Conservation (phyloP, 73 alveolate genomes). For the Paramecium caudatum region DNA sequence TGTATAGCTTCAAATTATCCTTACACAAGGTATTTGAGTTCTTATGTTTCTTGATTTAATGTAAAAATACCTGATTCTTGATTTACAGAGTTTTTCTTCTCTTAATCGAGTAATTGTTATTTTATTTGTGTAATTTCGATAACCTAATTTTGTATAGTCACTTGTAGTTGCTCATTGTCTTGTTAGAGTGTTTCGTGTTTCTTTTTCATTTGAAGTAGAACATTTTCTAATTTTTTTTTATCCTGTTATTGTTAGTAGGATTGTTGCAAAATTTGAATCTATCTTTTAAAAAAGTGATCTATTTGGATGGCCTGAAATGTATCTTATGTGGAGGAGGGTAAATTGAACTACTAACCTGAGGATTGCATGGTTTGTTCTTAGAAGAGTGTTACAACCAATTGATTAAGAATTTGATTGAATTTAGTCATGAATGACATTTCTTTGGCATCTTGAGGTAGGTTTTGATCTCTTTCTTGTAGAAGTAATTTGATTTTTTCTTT, state of each 20-base stretch:
- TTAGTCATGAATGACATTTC: slow-evolving; percentile 51
- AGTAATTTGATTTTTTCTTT: slow-evolving; percentile 50
- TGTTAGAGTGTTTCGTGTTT: slow-evolving; percentile 4
- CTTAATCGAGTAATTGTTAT: not conserved
- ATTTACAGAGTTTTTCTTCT: not conserved
- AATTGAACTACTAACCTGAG: not conserved
- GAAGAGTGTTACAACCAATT: slow-evolving; percentile 26
- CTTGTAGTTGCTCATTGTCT: slow-evolving; percentile 14
- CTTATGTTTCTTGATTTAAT: not conserved
- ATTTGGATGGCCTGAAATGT: slow-evolving; percentile 41
- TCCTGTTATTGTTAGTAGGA: slow-evolving; percentile 16
- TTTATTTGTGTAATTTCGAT: not conserved
- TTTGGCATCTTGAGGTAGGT: slow-evolving; percentile 30
- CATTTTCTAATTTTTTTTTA: slow-evolving; percentile 36
- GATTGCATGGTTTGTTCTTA: slow-evolving; percentile 1
- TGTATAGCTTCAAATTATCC: slow-evolving; percentile 65
- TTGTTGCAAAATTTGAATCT: slow-evolving; percentile 26
- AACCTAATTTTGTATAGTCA: not conserved
- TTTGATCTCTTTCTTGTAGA: slow-evolving; percentile 48
- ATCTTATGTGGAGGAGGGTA: slow-evolving; percentile 49
- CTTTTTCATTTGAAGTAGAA: not conserved
- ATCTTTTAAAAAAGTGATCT: slow-evolving; percentile 59
- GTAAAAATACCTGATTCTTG: not conserved
- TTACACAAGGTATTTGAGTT: slow-evolving; percentile 50
- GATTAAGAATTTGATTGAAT: not conserved